Evolutionary conservation across 108 stramenopile genomes (phyloP), one percentile per base, ranked within the genome.

Genomic region (Skeletonema menzelii): DNA sequence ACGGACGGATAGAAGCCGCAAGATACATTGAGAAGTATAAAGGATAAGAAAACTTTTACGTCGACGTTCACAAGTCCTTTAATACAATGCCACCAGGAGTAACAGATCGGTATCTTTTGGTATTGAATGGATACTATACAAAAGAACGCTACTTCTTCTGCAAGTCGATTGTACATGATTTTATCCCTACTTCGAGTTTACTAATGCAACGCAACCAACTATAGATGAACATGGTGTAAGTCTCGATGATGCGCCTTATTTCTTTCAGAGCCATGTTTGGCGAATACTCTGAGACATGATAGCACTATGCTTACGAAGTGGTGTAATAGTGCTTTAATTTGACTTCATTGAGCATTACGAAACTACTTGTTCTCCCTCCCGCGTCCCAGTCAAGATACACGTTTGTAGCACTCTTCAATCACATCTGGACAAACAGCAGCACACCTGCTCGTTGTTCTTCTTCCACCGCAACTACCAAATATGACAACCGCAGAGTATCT

Each of bases 401-500:
- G 42, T 20, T 64, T 65, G 58, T 79, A 73, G 28, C 72, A 55
- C 53, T 69, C 57, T 56, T 57, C 46, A 12, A 65, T 44, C 6
- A 66, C 34, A 31, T 20, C 56, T 5, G 79, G 63, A 30, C 38
- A 42, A 8, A 73, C 57, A 17, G 38, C 63, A 10, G 72, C 71
- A 69, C 79, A 80, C 38, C 37, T 80, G 47, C 63, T 80, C n/a
- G 31, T 22, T 12, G 31, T 30, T 12, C 56, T 70, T 24, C 35
- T 6, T 17, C 56, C n/a, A 5, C 27, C 26, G 35, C 42, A 27
- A n/a, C 12, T 46, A 10, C 63, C 56, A 65, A 80, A 80, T 32
- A 80, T 53, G 22, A 53, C 49, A 1, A 53, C 49, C 22, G 49
- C 49, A 20, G 49, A 53, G 22, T 53, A 53, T 10, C 22, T 53